Evolutionary conservation across 2,329 filamentous ascomycete species (phyloP).

Genomic region (Diaporthe nobilis): DNA sequence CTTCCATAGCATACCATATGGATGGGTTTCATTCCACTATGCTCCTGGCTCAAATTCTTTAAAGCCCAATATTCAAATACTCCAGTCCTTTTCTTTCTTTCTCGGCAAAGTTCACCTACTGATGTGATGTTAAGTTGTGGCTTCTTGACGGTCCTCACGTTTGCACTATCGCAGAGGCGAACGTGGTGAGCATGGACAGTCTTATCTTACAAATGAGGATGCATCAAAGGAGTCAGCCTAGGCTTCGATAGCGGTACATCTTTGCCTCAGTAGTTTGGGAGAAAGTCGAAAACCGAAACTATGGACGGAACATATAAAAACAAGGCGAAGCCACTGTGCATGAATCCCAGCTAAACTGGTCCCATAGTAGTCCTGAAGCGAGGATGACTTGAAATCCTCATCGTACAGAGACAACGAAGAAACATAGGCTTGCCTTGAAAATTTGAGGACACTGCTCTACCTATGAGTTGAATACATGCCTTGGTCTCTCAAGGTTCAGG

Average conservation of each 20-base stretch:
- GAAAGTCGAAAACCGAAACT: neutral
- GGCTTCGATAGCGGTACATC: neutral
- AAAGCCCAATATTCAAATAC: neutral
- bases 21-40: neutral
- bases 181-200: neutral
- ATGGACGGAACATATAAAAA: neutral
- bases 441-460: neutral
- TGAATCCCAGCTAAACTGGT: neutral
- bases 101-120: neutral
- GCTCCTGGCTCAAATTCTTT: neutral
- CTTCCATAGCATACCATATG: no score
- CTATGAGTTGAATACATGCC: no score
- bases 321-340: neutral
- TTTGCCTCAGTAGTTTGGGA: neutral
- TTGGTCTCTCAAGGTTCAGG: neutral
- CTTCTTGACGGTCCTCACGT: neutral
- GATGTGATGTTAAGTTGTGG: neutral
- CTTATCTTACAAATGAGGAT: neutral
- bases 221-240: neutral
- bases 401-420: neutral
- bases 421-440: neutral
- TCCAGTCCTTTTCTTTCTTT: no score
- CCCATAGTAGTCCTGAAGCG: neutral
- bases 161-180: neutral
- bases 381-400: neutral